Evolutionary conservation across 768 basidiomycete species (phyloP).

Genomic region (Phlebiopsis gigantea): DNA sequence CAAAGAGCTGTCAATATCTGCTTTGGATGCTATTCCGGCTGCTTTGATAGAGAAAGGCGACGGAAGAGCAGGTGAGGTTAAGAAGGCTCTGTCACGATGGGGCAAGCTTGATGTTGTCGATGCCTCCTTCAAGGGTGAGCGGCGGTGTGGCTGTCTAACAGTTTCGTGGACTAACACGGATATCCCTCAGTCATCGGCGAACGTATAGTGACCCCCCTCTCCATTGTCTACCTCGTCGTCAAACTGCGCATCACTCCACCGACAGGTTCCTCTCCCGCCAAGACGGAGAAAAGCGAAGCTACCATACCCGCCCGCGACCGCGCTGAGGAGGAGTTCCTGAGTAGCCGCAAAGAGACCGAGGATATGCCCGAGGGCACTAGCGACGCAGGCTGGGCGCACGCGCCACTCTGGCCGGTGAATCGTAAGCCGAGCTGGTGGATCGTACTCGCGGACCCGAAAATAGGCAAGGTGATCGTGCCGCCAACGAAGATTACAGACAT

Average conservation of each 20-base stretch:
- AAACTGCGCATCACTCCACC: slow-evolving; percentile 74
- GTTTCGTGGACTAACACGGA: too few species aligned
- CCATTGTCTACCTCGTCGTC: slow-evolving; percentile 82
- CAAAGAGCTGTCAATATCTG: slow-evolving; percentile 31
- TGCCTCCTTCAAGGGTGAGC: slow-evolving; percentile 78
- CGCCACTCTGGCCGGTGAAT: slow-evolving; percentile 88
- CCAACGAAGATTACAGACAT: slow-evolving; percentile 80
- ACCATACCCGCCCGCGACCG: slow-evolving; percentile 44
- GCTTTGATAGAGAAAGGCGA: slow-evolving; percentile 50
- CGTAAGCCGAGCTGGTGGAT: slow-evolving; percentile 94
- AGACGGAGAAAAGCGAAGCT: slow-evolving; percentile 29
- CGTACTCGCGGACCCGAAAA: slow-evolving; percentile 82
- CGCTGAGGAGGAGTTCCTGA: slow-evolving; percentile 63
- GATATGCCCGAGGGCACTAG: slow-evolving; percentile 40
- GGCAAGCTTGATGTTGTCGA: slow-evolving; percentile 74
- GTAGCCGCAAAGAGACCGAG: slow-evolving; percentile 56
- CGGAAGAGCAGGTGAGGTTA: slow-evolving; percentile 43
- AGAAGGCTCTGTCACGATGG: slow-evolving; percentile 65
- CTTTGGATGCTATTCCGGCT: slow-evolving; percentile 39
- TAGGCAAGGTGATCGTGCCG: slow-evolving; percentile 80
- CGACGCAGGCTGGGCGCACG: slow-evolving; percentile 69
- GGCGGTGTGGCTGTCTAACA: too few species aligned
- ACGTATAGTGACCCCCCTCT: slow-evolving; percentile 77
- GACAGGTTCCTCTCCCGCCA: slow-evolving; percentile 17
- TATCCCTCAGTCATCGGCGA: slow-evolving; percentile 78